Evolutionary conservation across 2,329 filamentous ascomycete genomes (phyloP), one percentile per base, ranked within the genome.

Genomic region (Diaporthe velutina): DNA sequence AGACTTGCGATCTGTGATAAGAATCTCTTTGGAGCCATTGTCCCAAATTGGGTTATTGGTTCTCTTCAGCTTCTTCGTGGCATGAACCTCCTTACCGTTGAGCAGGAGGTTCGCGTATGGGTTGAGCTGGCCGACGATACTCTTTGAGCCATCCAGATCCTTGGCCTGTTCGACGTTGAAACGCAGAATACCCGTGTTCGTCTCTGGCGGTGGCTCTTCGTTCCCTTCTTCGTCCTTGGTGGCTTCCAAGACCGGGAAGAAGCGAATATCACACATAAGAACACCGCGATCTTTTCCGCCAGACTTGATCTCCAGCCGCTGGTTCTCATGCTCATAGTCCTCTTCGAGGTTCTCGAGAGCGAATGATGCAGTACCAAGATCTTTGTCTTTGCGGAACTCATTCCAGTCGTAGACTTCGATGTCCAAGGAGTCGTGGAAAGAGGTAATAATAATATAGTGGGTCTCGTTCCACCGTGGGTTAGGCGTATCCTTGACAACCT

Each of bases 11-110:
- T 99, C 96, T 0, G 96, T 98, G 81, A 99, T 96, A 76, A 99
- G 91, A 79, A 99, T 92, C 81, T 99, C 97, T 85, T 98, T 98
- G 78, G 92, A 94, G 9, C 94, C 94, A 81, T 98, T 93, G 71
- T 96, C 93, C 93, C 96, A 99, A 80, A 99, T 96, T 10, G 97
- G 97, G 80, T 98, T 97, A 85, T 99, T 99, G 75, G 95, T 98
- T 76, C 96, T 93, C 89, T 98, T 99, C 80, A 98, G 90, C 84
- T 96, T 97, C 85, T 95, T 95, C 71, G 96, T 98, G 73, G 92
- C 89, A 80, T 98, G 95, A 6, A 98, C 90, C 82, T 97, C 93
- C 84, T 97, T 98, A 77, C 95, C 94, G 80, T 99, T 99, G 79
- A 99, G 90, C 58, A 98, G 89, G 68, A 99, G 89, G 42, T 92